These are phyloP conservation scores for Phyllosticta ampelicida DNA, from an alignment of 2,329 filamentous ascomycete genomes.

Conservation along the genomic window DNA sequence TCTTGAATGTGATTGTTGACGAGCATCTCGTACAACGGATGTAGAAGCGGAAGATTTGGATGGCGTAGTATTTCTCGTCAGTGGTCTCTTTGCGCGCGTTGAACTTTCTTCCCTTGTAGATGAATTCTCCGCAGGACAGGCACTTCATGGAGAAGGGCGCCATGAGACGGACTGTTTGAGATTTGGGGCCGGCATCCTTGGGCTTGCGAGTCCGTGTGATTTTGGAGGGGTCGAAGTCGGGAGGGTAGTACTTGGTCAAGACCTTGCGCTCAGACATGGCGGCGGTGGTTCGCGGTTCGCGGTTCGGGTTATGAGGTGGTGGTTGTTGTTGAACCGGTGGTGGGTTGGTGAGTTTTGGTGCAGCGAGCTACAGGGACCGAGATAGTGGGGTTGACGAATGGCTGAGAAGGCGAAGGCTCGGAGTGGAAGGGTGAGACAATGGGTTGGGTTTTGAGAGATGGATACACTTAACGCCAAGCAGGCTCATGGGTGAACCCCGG, in stretches of 20 bases:
- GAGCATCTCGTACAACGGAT: constrained; percentile 76
- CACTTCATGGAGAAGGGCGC: constrained; percentile 76
- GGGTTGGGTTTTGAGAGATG: too few relatives aligned
- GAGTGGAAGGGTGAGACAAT: neutral
- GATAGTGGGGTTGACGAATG: neutral
- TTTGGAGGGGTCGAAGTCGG: constrained; percentile 82
- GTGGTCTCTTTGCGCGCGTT: constrained; percentile 90
- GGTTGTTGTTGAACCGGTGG: neutral
- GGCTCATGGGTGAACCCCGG: too few relatives aligned
- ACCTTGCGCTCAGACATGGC: constrained; percentile 9
- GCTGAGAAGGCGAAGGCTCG: neutral
- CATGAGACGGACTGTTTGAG: constrained; percentile 85
- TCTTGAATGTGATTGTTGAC: constrained; percentile 83
- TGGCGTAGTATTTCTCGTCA: constrained; percentile 78
- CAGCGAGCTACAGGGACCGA: neutral
- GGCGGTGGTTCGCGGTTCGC: constrained; percentile 11
- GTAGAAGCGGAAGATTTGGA: constrained; percentile 83
- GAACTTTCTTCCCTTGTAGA: constrained; percentile 90
- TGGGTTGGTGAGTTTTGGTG: neutral
- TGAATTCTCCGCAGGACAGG: constrained; percentile 62
- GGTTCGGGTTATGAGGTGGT: neutral
- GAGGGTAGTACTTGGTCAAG: constrained; percentile 48
- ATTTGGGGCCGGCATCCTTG: constrained; percentile 64
- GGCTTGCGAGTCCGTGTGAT: constrained; percentile 57
- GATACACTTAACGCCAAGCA: too few relatives aligned